Base-by-base conservation (phyloP, 352 stramenopile species). In the Pythium utonaiense region DNA sequence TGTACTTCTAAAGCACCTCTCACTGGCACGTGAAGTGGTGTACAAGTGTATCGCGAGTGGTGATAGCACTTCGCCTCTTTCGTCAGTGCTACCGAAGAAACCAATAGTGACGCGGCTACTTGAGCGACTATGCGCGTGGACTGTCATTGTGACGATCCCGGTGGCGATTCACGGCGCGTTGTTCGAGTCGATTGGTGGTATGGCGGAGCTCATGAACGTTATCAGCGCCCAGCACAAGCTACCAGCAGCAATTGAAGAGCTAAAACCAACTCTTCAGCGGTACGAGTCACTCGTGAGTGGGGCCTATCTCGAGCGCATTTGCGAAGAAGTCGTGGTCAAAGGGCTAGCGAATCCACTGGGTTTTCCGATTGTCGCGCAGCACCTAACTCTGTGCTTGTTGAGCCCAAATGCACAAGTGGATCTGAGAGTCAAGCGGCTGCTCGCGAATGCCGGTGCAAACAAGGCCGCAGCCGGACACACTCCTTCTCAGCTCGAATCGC, bases 331-430 rank as follows among this genome's bases (percentile, higher is more conserved):
- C 22, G 56, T 91, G 7, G 62, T 82, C 2, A 90, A 90, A 50
- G 83, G 84, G 1, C 62, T 94, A 38, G 75, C 59, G 17, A 93
- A 94, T 53, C 80, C 86, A 3, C 77, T 96, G 33, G 64, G 67
- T 5, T 92, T 92, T 61, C 86, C 86, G 4, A 74, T 93, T 42
- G 85, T 96, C 19, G 86, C 78, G 7, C 86, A 96, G 44, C 81
- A 94, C 33, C 74, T 89, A 3, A 91, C 66, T 24, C 48, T 86
- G 25, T 94, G 84, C 36, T 71, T 90, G 41, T 67, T 96, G 14
- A 92, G 78, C 47, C 79, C 80, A n/a, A 89, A 69, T 19, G 67
- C 51, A 12, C 60, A 38, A 28, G 52, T 92, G 30, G 77, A 89
- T 52, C 71, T 86, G 30, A 73, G 61, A n/a, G 72, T 93, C 28